Evolutionary conservation across 768 basidiomycete species (phyloP), one percentile per base, ranked within the genome.

Genomic region (Phaeotremella fagi): DNA sequence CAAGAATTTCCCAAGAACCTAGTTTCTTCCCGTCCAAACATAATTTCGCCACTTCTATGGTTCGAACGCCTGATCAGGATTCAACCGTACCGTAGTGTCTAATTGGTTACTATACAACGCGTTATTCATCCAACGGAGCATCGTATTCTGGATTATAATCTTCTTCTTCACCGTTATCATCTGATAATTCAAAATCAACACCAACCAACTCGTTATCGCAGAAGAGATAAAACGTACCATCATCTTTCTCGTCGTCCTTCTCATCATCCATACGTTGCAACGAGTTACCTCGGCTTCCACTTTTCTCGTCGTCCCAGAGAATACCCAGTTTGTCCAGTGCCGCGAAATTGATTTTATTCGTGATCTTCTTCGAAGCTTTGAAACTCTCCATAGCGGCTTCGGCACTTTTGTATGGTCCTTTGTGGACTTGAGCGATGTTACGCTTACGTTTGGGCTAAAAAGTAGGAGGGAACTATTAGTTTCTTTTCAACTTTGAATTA

Each of bases 331-430:
- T 33, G 12, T 51, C 31, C 1, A 70, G 51, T 2, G 57, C 59
- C 42, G 51, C 63, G 35, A 60, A 67, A 43, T 70, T 65, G 59
- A 70, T 52, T 24, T 65, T 44, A 24, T 47, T 54, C 6, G 68
- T 65, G 49, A 70, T 67, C 44, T 67, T 64, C 53, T 67, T 67
- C 15, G 58, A 44, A n/a, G 48, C 50, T 3, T 59, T 52, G 18
- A 70, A 50, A 22, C 49, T 43, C 22, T 59, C 48, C 16, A 70
- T 61, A 9, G 68, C 68, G 16, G 67, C 65, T 27, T 45, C 18
- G 1, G 68, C 46, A 6, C 61, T 36, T 20, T 51, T 56, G 55
- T 56, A 64, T 38, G 65, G 65, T 36, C 56, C 57, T 42, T 59
- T 57, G 11, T 56, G 60, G 6, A 60, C 44, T 23, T 27, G 12